Evolutionary conservation across 495 filamentous ascomycete genomes (phyloP).

Genomic region (Lophium mytilinum): DNA sequence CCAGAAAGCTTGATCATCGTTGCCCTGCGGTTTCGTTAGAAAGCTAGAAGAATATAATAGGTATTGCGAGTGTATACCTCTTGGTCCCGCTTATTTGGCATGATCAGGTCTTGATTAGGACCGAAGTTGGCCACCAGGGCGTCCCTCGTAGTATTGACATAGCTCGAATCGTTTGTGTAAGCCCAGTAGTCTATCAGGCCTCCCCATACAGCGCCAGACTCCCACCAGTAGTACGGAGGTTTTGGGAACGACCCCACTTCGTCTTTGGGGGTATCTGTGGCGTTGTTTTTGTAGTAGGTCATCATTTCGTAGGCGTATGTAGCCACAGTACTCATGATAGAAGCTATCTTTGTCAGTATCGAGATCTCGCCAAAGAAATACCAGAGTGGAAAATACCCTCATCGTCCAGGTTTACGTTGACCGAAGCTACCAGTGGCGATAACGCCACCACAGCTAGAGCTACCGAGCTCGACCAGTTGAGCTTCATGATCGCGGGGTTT

Average conservation of each 20-base stretch:
- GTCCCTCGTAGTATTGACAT: conserved; percentile 27
- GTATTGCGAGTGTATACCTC: conserved; percentile 2
- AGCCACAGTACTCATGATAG: conserved; percentile 41
- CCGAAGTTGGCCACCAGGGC: conserved; percentile 34
- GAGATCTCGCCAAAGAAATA: no score
- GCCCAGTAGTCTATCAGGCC: conserved; percentile 25
- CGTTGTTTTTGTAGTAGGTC: conserved; percentile 27
- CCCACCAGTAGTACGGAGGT: conserved; percentile 38
- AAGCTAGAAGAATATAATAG: conserved; percentile 26
- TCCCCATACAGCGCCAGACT: conserved; percentile 30
- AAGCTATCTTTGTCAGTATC: conserved; percentile 30
- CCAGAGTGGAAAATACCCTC: conserved; percentile 27
- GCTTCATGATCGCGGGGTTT: conserved; percentile 6
- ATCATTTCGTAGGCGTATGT: conserved; percentile 46
- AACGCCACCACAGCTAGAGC: conserved; percentile 15
- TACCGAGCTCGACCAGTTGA: not conserved
- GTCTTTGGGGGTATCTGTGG: not conserved
- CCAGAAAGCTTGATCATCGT: conserved; percentile 81
- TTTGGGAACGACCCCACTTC: conserved; percentile 28
- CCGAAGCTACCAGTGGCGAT: conserved; percentile 11
- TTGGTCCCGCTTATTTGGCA: conserved; percentile 19
- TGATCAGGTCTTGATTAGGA: conserved; percentile 31
- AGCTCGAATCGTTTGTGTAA: conserved; percentile 29
- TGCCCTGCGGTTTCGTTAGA: conserved; percentile 37
- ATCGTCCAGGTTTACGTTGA: conserved; percentile 39